A percentile compares a stretch with the other conserved stretches of the same genome.
phyloP scores from a whole-genome alignment of 192 early-diverging fungal species.

The Backusella westeae region DNA sequence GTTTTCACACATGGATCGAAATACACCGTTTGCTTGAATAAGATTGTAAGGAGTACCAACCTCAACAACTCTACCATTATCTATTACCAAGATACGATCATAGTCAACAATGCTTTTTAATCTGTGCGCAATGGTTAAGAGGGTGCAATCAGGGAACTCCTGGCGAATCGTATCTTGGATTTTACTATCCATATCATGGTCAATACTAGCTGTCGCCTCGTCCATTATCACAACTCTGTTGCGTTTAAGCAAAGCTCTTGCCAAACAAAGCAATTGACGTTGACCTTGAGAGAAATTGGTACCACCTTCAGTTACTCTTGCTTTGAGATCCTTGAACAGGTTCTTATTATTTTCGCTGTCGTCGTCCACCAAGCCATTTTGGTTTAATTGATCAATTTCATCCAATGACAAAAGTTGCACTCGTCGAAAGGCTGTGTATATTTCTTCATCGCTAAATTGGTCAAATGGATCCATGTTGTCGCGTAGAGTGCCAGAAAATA shows the following conservation, averaged over 20 bases:
- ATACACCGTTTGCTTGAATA: neutral
- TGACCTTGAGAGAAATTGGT: conserved; percentile 73
- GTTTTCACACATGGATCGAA: neutral
- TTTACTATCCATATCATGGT: conserved; percentile 54
- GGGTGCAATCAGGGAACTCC: conserved; percentile 53
- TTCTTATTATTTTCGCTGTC: conserved; percentile 7
- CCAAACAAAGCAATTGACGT: conserved; percentile 73
- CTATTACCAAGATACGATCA: conserved; percentile 66
- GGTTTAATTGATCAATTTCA: neutral
- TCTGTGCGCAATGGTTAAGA: conserved; percentile 63
- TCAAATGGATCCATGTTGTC: conserved; percentile 91
- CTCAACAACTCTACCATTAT: conserved; percentile 76
- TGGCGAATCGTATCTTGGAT: conserved; percentile 49
- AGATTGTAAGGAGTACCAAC: conserved; percentile 46
- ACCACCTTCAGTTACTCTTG: conserved; percentile 75
- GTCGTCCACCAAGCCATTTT: neutral
- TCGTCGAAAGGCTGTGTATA: conserved; percentile 75
- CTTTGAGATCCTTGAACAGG: conserved; percentile 8
- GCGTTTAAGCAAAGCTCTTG: conserved; percentile 67
- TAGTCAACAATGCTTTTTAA: conserved; percentile 55
- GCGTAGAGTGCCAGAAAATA: conserved; percentile 54
- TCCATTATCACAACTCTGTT: conserved; percentile 50
- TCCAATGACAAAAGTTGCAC: conserved; percentile 50
- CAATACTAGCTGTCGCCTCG: conserved; percentile 54
- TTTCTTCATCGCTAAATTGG: conserved; percentile 68